These are phyloP conservation scores for Fusarium sp. DNA, from an alignment of 2,329 filamentous ascomycete genomes.

Conservation along the genomic window DNA sequence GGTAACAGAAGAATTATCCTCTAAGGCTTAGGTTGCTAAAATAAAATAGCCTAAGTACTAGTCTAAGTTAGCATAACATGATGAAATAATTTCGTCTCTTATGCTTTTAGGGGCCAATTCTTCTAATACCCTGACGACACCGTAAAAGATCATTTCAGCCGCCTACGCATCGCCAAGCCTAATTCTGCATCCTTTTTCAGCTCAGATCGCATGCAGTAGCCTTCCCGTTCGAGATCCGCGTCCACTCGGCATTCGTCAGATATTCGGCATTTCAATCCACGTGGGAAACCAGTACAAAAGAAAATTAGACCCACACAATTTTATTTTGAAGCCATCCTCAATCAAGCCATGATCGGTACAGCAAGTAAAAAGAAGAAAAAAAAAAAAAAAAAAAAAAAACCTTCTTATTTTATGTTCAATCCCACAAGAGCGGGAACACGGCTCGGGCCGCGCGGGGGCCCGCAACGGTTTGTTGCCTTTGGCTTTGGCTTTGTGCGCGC, in stretches of 20 bases:
- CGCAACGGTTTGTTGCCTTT: slow-evolving; percentile 3
- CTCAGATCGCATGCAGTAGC: neutral
- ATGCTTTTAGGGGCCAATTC: too few relatives aligned
- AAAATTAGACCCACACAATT: too few relatives aligned
- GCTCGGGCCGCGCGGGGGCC: slow-evolving; percentile 55
- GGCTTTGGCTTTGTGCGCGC: neutral
- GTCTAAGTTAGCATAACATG: too few relatives aligned
- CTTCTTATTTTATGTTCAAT: neutral
- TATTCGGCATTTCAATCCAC: neutral
- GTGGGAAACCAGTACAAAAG: neutral
- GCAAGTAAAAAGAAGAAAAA: neutral
- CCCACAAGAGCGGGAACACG: slow-evolving; percentile 55
- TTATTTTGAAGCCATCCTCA: neutral
- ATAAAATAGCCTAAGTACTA: too few relatives aligned
- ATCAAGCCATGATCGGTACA: neutral
- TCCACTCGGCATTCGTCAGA: neutral
- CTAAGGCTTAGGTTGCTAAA: too few relatives aligned
- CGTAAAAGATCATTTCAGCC: neutral
- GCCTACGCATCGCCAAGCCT: neutral
- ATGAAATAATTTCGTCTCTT: too few relatives aligned
- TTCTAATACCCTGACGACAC: too few relatives aligned
- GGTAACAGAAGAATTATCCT: too few relatives aligned
- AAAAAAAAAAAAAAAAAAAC: neutral
- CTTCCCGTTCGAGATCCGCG: neutral
- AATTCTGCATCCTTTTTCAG: neutral